phyloP scores from a whole-genome alignment of 805 yeast genomes.

The Candida chauliodis region DNA sequence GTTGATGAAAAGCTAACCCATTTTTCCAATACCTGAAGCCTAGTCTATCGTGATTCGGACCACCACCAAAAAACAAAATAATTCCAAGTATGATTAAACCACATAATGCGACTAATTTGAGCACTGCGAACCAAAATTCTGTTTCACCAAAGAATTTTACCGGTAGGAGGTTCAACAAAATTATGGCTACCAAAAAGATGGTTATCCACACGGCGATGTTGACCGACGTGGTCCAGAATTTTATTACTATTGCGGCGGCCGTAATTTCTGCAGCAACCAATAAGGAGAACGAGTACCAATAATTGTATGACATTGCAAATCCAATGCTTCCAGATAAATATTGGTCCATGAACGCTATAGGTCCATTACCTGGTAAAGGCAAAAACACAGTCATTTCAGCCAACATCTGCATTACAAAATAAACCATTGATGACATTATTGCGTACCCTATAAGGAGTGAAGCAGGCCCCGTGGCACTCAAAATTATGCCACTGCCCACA shows the following conservation, averaged over 20 bases:
- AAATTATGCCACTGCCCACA: slow-evolving; percentile 57
- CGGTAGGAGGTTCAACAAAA: slow-evolving; percentile 25
- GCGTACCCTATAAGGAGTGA: slow-evolving; percentile 47
- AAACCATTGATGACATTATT: slow-evolving; percentile 22
- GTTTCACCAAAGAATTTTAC: slow-evolving; percentile 35
- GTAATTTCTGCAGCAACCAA: slow-evolving; percentile 35
- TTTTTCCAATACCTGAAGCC: slow-evolving; percentile 45
- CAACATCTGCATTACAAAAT: slow-evolving; percentile 28
- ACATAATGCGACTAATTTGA: slow-evolving; percentile 28
- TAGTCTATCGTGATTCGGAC: slow-evolving; percentile 34
- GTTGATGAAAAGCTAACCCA: slow-evolving; percentile 35
- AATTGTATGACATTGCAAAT: slow-evolving; percentile 32
- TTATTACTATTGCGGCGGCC: slow-evolving; percentile 31
- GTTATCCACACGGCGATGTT: slow-evolving; percentile 39
- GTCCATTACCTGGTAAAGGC: slow-evolving; percentile 35
- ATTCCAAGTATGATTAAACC: slow-evolving; percentile 32
- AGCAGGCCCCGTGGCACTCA: slow-evolving; percentile 62
- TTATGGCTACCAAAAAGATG: slow-evolving; percentile 24
- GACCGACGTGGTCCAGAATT: slow-evolving; percentile 32
- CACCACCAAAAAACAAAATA: slow-evolving; percentile 37
- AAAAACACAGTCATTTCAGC: slow-evolving; percentile 33
- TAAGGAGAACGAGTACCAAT: slow-evolving; percentile 31
- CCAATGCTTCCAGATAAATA: slow-evolving; percentile 28
- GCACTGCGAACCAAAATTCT: slow-evolving; percentile 32
- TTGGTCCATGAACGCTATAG: slow-evolving; percentile 27